Conservation (phyloP, 768 basidiomycete genomes). For the Leucocoprinus birnbaumii region DNA sequence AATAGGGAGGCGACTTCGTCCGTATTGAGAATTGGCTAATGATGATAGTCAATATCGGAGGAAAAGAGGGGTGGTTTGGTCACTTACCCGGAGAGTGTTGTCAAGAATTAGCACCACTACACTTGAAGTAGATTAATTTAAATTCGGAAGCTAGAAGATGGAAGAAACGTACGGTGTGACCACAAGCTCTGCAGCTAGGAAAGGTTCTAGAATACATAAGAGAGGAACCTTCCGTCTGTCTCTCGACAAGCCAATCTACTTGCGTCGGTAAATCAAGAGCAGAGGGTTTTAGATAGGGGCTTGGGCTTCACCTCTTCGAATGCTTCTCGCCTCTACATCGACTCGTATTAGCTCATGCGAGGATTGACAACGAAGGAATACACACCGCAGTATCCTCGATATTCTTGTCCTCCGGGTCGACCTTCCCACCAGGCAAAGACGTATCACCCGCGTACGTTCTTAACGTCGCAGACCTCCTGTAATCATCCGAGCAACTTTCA, state of each 20-base stretch:
- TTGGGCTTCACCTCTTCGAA: slow-evolving; percentile 84
- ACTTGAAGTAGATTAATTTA: slow-evolving; percentile 31
- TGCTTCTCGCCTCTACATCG: slow-evolving; percentile 72
- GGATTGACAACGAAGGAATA: slow-evolving; percentile 11
- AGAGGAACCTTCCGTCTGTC: slow-evolving; percentile 70
- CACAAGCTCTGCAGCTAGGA: slow-evolving; percentile 67
- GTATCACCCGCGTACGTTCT: slow-evolving; percentile 86
- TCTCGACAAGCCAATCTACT: slow-evolving; percentile 77
- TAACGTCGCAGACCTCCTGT: slow-evolving; percentile 73
- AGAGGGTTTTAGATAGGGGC: not conserved
- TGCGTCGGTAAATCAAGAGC: not conserved
- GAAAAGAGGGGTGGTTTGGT: not conserved
- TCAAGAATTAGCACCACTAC: slow-evolving; percentile 86
- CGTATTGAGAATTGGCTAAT: slow-evolving; percentile 74
- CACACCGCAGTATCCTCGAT: slow-evolving; percentile 82
- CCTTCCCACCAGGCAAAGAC: slow-evolving; percentile 82
- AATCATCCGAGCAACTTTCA: too few relatives aligned
- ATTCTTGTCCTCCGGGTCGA: slow-evolving; percentile 63
- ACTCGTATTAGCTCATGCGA: not conserved
- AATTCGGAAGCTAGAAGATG: not conserved
- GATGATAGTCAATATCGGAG: not conserved
- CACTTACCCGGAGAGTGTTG: slow-evolving; percentile 61
- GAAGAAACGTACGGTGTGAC: slow-evolving; percentile 74
- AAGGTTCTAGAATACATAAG: slow-evolving; percentile 77
- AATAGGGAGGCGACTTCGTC: slow-evolving; percentile 81